Evolutionary conservation across 2,329 filamentous ascomycete genomes (phyloP), one percentile per base, ranked within the genome.

Genomic region (Trichothecium roseum): DNA sequence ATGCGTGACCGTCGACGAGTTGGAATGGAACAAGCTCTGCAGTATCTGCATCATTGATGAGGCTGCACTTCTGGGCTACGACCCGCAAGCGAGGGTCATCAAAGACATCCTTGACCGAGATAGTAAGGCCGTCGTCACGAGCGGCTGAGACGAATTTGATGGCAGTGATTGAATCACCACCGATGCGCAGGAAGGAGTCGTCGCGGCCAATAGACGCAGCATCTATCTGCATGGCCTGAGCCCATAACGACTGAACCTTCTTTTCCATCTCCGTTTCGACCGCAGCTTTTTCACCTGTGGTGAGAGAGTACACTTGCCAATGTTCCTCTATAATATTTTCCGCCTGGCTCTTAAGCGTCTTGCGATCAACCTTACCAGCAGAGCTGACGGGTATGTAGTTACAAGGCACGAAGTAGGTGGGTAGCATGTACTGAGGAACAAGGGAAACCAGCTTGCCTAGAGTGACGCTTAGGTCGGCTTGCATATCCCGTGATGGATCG

Each of bases 21-120:
- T 33, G 15, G 18, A 33, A 33, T 12, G 15, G 31, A 12, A 5
- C 16, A 14, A 33, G 31, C 9, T 18, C 3, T 12, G 14, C 17
- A 12, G 13, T 22, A 4, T 14, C 31, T 14, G 9, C 15, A 33
- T 24, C 20, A 18, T 12, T 13, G 31, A 14, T 33, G 4, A 18
- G 16, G 18, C 18, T 10, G 15, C 28, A 24, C 10, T 24, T 24
- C 20, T 24, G 20, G 20, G 31, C 31, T 8, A 33, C 31, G n/a
- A 12, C n/a, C n/a, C 16, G 18, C 16, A 33, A 17, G 7, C 31
- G 16, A 0, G 66, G 64, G 45, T 64, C 66, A 1, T 66, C 66
- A 34, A 68, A 72, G 0, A 65, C 47, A 36, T 72, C 66, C 34
- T 68, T 59, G 6, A 68, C 40, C 2, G 34, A 29, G 13, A 41